Base-by-base conservation (phyloP, 139 green algal genomes). In the Tetraselmis chui region DNA sequence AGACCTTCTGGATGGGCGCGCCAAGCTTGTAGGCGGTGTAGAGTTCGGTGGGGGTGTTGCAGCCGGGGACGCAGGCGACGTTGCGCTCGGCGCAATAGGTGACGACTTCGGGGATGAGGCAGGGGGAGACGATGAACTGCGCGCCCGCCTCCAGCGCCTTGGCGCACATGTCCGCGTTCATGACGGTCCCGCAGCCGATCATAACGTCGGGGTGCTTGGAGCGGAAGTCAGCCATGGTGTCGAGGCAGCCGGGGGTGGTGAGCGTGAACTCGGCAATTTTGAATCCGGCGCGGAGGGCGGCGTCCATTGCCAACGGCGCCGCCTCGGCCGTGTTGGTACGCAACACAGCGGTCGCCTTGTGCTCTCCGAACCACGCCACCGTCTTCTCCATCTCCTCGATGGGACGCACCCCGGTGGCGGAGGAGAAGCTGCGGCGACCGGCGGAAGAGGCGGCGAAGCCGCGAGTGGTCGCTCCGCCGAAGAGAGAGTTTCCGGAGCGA, bases 1-100 rank as follows among this genome's bases (percentile, higher is more conserved):
- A 85, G 18, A 85, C 28, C 82, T 85, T 85, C 76, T 85, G 82
- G 26, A 85, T 80, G 31, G 76, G 82, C 76, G 82, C 82, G 30
- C 82, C 82, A 27, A 85, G 58, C 45, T 32, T 82, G 45, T 79
- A 85, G 31, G 82, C 82, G 1, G 30, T 26, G 77, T 77, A 67
- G 26, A 85, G 30, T 29, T 85, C 82, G 0, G 75, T 76, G 32
- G 82, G 82, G 45, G 82, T 85, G 25, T 74, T 18, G 77, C 82
- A 85, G 23, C 82, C 82, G 1, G 82, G 82, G 22, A 80, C 31
- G 77, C 32, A 82, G 28, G 77, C 77, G 76, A 85, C 81, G 30
- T 82, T 82, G 77, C 79, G 79, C 2, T 30, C 77, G 0, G 58
- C 77, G 77, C 76, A 82, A 58, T 77, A 85, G 11, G 45, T 29